Percentiles rank a stretch among this genome's conserved stretches.
phyloP scores from a whole-genome alignment of 768 basidiomycete genomes.

The Lanmaoa rubissima region DNA sequence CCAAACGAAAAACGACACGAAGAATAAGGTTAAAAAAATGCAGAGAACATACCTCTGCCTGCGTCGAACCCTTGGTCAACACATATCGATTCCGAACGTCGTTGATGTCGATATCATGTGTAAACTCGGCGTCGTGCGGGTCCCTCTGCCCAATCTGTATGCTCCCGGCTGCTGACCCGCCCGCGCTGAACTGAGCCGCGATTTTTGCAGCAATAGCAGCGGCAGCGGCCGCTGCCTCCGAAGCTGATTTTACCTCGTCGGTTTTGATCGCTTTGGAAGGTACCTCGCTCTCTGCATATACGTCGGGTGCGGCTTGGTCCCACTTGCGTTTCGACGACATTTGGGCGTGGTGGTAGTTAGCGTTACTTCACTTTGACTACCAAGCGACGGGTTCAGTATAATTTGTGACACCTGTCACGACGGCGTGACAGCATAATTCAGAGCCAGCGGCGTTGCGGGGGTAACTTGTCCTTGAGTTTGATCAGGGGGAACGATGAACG shows the following conservation, averaged over 20 bases:
- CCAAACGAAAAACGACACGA: not conserved
- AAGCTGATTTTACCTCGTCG: slow-evolving; percentile 51
- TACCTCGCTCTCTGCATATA: slow-evolving; percentile 38
- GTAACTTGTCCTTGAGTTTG: too few relatives aligned
- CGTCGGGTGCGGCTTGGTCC: slow-evolving; percentile 63
- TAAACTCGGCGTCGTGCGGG: slow-evolving; percentile 76
- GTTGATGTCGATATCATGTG: slow-evolving; percentile 94
- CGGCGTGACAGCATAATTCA: slow-evolving; percentile 15
- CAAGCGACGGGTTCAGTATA: not conserved
- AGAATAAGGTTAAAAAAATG: not conserved
- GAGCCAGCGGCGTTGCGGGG: slow-evolving; percentile 14
- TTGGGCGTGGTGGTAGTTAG: not conserved
- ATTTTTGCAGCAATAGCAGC: slow-evolving; percentile 95
- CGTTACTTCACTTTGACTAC: not conserved
- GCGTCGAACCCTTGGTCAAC: slow-evolving; percentile 90
- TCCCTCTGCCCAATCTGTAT: slow-evolving; percentile 53
- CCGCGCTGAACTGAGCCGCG: slow-evolving; percentile 75
- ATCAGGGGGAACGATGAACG: too few relatives aligned
- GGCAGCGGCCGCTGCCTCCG: slow-evolving; percentile 65
- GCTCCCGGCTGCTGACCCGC: slow-evolving; percentile 37
- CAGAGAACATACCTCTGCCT: slow-evolving; percentile 67
- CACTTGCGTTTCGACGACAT: slow-evolving; percentile 82
- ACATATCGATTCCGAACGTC: slow-evolving; percentile 93
- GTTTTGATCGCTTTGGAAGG: slow-evolving; percentile 45
- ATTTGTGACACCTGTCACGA: slow-evolving; percentile 16